Conservation (phyloP, 1,284 basidiomycete genomes). For the Cryptococcus amylolentus region DNA sequence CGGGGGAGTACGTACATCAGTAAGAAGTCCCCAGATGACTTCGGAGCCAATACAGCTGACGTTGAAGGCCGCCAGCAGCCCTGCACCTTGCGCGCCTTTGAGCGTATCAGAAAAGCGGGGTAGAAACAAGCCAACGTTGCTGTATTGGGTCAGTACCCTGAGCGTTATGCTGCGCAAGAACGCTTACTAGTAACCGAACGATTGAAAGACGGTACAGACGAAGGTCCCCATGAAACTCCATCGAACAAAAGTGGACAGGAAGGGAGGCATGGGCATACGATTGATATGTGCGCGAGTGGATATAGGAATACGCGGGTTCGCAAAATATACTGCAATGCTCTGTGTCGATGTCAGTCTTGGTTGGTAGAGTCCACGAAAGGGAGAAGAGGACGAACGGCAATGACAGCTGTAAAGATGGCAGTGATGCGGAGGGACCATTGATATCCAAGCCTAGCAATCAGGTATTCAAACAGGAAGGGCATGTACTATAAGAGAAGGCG, state of each 20-base stretch:
- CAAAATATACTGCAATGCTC: constrained; percentile 20
- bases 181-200: too few relatives aligned
- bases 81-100: constrained; percentile 13
- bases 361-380: not conserved
- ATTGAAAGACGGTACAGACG: too few relatives aligned
- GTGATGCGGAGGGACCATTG: constrained; percentile 21
- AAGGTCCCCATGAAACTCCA: constrained; percentile 13
- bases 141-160: not conserved
- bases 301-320: constrained; percentile 23
- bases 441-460: constrained; percentile 17
- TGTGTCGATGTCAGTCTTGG: not conserved
- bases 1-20: constrained; percentile 14
- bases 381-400: constrained; percentile 14
- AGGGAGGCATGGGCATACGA: constrained; percentile 17
- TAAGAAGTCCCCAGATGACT: constrained; percentile 22
- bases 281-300: constrained; percentile 6
- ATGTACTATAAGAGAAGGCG: constrained; percentile 12
- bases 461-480: constrained; percentile 17
- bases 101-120: constrained; percentile 25
- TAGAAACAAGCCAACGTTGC: constrained; percentile 26
- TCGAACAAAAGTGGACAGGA: constrained; percentile 14
- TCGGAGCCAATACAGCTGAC: constrained; percentile 20
- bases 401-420: constrained; percentile 11
- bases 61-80: constrained; percentile 25
- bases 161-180: not conserved